Evolutionary conservation across 257 asterid genomes (phyloP), one percentile per base, ranked within the genome.

Genomic region (Forsythia viridissima): DNA sequence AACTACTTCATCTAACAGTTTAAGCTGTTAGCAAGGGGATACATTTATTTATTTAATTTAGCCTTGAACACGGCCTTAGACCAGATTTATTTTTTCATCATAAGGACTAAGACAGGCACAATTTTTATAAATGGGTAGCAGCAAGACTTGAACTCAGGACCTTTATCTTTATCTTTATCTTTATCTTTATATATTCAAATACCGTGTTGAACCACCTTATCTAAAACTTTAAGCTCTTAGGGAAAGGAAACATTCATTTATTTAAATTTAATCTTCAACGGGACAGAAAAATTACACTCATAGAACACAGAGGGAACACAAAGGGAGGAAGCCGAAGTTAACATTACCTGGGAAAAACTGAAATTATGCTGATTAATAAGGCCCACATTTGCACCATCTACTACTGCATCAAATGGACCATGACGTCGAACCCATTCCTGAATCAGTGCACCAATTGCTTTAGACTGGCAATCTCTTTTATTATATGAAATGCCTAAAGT

Each of bases 341-440:
- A 4, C 71, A 36, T 43, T 84, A 91, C 96, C 97, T 90, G 97
- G 59, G 79, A 16, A 72, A 96, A 96, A 80, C 77, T 86, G 81
- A 85, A 93, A 10, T 46, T 63, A 43, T 76, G 86, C 77, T 85
- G 90, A 82, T 88, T 85, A 82, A 81, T 69, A 72, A 96, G 91
- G 57, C 94, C 92, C 81, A 90, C 67, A 82, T 96, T 91, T 75
- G 99, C 98, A 73, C 95, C 97, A 83, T 90, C 97, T 43, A 93
- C 84, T 13, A 90, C 94, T 76, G 98, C 97, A 91, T 96, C 99
- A 86, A 93, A 87, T 76, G 97, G 98, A 81, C 98, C 99, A 69
- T 90, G 83, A 77, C 74, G 70, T 84, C 75, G 84, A 81, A 96
- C 96, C 98, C 97, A 96, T 79, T 92, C 98, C 99, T 96, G 89